phyloP scores from a whole-genome alignment of 768 basidiomycete species.

The Suillus brevipes region DNA sequence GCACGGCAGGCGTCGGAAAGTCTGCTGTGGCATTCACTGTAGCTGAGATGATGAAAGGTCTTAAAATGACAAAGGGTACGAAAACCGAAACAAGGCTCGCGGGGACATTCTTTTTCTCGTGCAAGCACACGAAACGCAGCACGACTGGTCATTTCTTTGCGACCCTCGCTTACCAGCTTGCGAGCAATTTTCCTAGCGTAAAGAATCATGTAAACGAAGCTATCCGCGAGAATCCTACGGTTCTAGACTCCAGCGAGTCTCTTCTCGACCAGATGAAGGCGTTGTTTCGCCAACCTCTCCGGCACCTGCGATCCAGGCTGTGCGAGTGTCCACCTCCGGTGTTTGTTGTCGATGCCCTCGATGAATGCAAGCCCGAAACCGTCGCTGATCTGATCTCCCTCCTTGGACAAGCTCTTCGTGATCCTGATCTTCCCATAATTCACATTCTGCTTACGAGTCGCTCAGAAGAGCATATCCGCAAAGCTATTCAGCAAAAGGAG shows the following conservation, averaged over 20 bases:
- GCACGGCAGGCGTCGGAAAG: background rate
- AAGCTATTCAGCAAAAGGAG: background rate
- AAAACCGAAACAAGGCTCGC: background rate
- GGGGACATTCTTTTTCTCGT: background rate
- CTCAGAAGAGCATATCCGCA: too few relatives aligned
- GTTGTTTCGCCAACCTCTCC: background rate
- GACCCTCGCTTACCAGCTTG: background rate
- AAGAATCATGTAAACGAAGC: background rate
- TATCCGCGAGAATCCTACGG: background rate
- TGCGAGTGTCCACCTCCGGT: background rate
- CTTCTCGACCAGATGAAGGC: background rate
- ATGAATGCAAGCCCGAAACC: background rate
- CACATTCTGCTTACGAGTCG: too few relatives aligned
- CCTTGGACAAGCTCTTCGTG: too few relatives aligned
- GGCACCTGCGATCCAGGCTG: background rate
- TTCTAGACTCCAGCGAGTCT: background rate
- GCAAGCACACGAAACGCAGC: background rate
- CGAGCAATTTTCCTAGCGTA: background rate
- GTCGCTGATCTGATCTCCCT: too few relatives aligned
- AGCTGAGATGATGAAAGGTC: background rate
- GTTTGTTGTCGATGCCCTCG: background rate
- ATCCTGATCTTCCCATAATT: too few relatives aligned
- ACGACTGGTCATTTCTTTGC: background rate
- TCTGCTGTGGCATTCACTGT: background rate
- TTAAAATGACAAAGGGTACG: background rate